Percentiles rank a stretch among this genome's conserved stretches.
phyloP scores from a whole-genome alignment of 2,329 filamentous ascomycete genomes.

The Teratosphaeria zuluensis region DNA sequence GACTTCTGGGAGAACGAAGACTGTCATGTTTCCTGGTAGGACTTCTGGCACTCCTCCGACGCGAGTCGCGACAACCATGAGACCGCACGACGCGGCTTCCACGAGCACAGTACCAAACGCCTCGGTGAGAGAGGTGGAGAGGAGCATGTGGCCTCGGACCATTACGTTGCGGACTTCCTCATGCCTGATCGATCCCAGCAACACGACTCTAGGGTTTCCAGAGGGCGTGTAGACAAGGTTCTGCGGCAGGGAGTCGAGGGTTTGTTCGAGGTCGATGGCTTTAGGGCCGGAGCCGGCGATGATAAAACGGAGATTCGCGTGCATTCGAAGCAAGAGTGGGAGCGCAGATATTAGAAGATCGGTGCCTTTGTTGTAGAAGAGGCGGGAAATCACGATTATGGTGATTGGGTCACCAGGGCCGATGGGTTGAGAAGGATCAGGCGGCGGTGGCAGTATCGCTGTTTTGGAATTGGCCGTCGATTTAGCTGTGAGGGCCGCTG shows the following conservation, averaged over 20 bases:
- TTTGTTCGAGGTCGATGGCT: conserved; percentile 94
- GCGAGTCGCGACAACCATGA: conserved; percentile 93
- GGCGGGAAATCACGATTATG: conserved; percentile 90
- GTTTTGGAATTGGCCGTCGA: conserved; percentile 12
- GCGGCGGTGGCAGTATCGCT: conserved; percentile 33
- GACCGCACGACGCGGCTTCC: conserved; percentile 86
- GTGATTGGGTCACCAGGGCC: conserved; percentile 82
- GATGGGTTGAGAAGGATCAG: conserved; percentile 55
- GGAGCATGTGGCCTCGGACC: conserved; percentile 91
- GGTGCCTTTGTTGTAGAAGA: conserved; percentile 98
- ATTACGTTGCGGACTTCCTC: conserved; percentile 97
- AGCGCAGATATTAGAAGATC: conserved; percentile 95
- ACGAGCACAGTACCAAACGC: conserved; percentile 98
- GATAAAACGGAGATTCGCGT: conserved; percentile 91
- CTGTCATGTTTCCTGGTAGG: conserved; percentile 90
- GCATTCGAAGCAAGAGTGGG: conserved; percentile 76
- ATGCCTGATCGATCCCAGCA: conserved; percentile 85
- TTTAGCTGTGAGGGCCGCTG: conserved; percentile 4
- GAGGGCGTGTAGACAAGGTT: conserved; percentile 30
- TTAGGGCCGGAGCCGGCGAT: conserved; percentile 94
- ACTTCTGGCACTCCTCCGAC: conserved; percentile 97
- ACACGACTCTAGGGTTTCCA: conserved; percentile 83
- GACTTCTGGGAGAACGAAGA: conserved; percentile 93
- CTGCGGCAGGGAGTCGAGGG: conserved; percentile 58
- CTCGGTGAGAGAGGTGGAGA: conserved; percentile 90